Evolutionary conservation across 1,139 yeast genomes (phyloP), one percentile per base, ranked within the genome.

Genomic region (Arxiozyma telluris): DNA sequence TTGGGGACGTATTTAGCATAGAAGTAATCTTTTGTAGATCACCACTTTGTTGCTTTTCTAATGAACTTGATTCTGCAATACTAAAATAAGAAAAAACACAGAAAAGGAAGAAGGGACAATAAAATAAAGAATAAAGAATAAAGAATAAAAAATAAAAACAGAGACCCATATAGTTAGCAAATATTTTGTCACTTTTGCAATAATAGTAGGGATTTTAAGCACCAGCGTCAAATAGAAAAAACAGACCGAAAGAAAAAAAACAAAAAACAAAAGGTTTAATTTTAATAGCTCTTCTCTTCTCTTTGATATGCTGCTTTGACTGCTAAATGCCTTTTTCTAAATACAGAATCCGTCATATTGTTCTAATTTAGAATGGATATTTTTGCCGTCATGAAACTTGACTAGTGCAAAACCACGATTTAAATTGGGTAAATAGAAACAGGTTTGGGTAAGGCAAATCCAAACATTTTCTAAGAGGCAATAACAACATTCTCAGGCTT

Each of bases 401-500:
- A 49, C 34, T 17, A 49, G 6, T 17, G 34, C 34, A 38, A 30
- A 49, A 9, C 51, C 51, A 30, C 46, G 27, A 17, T 49, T 49
- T 17, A 47, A 23, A 39, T 39, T 1, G 2, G 18, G 20, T 17
- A 21, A 17, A 17, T 23, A 23, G 20, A 47, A 47, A 39, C 9
- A 39, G 17, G 15, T 25, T 9, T 41, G 23, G 7, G 43, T 43
- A 21, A 21, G n/a, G 18, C 6, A 42, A 41, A 43, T 49, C 51
- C 9, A n/a, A 15, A 49, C 41, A 34, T 34, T 22, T 42, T 38
- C 51, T 49, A 41, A 15, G 23, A 20, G 46, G 42, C 18, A 49
- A 49, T 49, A 21, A 6, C 5, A 21, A 49, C 34, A 25, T 49
- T 23, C 1, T 30, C 27, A 12, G 22, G 18, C 3, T 49, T 22